phyloP scores from a whole-genome alignment of 768 basidiomycete genomes.

The Epithele typhae region DNA sequence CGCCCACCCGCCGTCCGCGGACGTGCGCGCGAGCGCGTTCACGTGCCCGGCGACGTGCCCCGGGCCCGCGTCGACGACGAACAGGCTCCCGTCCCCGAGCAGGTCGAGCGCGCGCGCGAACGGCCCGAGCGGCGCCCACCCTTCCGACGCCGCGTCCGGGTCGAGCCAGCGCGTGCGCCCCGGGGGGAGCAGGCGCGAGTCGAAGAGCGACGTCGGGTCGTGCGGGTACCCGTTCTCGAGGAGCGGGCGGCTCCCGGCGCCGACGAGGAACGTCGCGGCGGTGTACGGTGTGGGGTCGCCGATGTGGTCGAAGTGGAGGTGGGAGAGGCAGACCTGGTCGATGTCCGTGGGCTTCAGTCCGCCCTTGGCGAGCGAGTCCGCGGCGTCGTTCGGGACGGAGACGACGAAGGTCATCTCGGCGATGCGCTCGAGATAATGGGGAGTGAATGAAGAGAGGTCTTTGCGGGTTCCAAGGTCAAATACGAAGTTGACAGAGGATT shows the following conservation, averaged over 20 bases:
- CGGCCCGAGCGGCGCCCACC: slow-evolving; percentile 38
- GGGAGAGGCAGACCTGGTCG: slow-evolving; percentile 43
- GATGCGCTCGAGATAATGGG: slow-evolving; percentile 32
- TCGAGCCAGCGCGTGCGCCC: slow-evolving; percentile 21
- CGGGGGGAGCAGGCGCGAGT: slow-evolving; percentile 14
- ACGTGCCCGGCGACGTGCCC: slow-evolving; percentile 55
- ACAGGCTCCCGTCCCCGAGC: slow-evolving; percentile 55
- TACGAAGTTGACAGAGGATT: slow-evolving; percentile 24
- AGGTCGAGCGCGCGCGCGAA: slow-evolving; percentile 49
- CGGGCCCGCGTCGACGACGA: slow-evolving; percentile 51
- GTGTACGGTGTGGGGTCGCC: slow-evolving; percentile 46
- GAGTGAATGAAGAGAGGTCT: slow-evolving; percentile 32
- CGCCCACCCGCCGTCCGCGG: slow-evolving; percentile 46
- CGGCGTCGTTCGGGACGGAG: slow-evolving; percentile 25
- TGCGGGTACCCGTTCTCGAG: slow-evolving; percentile 38
- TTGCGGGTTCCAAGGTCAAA: slow-evolving; percentile 57
- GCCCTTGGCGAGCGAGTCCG: slow-evolving; percentile 47
- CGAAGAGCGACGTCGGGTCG: slow-evolving; percentile 17
- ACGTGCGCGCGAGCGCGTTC: slow-evolving; percentile 52
- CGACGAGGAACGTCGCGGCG: slow-evolving; percentile 45
- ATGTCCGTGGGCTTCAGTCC: slow-evolving; percentile 41
- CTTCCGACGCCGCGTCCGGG: slow-evolving; percentile 27
- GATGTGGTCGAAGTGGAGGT: slow-evolving; percentile 51
- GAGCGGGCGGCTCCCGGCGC: slow-evolving; percentile 33
- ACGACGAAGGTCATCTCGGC: slow-evolving; percentile 14